Evolutionary conservation across 2,329 filamentous ascomycete genomes (phyloP).

Genomic region (Botrytis elliptica): DNA sequence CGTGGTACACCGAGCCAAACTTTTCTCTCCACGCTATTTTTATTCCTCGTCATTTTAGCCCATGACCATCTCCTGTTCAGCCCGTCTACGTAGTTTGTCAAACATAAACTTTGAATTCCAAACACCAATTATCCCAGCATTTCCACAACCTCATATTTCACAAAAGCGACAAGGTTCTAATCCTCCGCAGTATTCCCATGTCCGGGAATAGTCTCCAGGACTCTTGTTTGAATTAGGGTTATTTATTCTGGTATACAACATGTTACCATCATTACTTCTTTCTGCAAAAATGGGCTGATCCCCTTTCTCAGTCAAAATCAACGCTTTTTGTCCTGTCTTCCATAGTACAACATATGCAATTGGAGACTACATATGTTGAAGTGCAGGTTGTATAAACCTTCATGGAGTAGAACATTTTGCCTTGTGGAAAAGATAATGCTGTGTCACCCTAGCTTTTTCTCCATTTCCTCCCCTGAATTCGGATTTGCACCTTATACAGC

Average conservation of each 20-base stretch:
- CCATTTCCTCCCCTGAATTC: background rate
- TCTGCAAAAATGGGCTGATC: slow-evolving; percentile 1
- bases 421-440: background rate
- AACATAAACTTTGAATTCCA: background rate
- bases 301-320: background rate
- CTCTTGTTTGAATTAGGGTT: slow-evolving; percentile 5
- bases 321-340: background rate
- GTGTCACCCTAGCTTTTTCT: background rate
- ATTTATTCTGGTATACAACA: background rate
- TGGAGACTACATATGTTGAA: background rate
- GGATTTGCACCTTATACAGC: background rate
- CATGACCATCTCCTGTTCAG: background rate
- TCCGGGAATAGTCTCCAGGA: background rate
- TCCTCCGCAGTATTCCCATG: background rate
- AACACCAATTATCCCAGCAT: background rate
- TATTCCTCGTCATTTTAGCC: background rate
- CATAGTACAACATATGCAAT: background rate
- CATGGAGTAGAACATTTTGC: background rate
- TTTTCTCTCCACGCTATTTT: background rate
- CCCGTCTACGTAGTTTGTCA: background rate
- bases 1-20: slow-evolving; percentile 14
- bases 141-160: background rate
- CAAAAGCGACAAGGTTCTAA: background rate
- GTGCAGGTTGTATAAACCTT: background rate
- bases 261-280: background rate